Base-by-base conservation (phyloP, 192 early-diverging fungal species). In the Podila clonocystis region DNA sequence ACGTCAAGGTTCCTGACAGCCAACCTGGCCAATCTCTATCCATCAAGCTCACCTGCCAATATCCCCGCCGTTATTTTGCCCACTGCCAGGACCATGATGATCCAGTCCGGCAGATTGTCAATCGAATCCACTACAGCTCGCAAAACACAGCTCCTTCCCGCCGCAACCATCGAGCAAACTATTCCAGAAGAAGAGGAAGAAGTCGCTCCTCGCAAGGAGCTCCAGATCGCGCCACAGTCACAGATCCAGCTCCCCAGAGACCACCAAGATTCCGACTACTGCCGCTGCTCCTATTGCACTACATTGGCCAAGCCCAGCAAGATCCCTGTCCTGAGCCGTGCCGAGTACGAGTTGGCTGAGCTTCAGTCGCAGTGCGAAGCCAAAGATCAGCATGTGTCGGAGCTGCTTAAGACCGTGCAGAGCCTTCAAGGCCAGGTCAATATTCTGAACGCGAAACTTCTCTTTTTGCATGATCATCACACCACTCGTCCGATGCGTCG, bases 401-500 rank as follows among this genome's bases (percentile, higher is more conserved):
- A 79, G 36, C 65, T 79, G 1, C 28, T 79, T 9, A 63, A 72
- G 30, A 72, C 70, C 8, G 76, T 79, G 0, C 76, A 79, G 22
- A 58, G 49, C 13, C 65, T 79, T 9, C 76, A 79, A 31, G 61
- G 76, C 2, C 65, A 79, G 34, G 70, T 79, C 22, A 79, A 79
- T 38, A 28, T 79, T 38, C 45, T 79, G 31, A 79, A 79, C 11
- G 76, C 76, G 12, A 79, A 79, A 41, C n/a, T 79, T 0, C 48
- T 79, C 4, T 79, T 79, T 30, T 15, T 79, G 65, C 76, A 79
- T 20, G 76, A 79, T 33, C 76, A 79, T 49, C 76, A 79, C 31
- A 79, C 76, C 6, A 79, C 76, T 3, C 58, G 76, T 7, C 76
- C 76, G 19, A 79, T 79, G 76, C 45, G 65, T 12, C 69, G 76